Conservation (phyloP, 1,284 basidiomycete genomes). For the Microbotryum scabiosae region DNA sequence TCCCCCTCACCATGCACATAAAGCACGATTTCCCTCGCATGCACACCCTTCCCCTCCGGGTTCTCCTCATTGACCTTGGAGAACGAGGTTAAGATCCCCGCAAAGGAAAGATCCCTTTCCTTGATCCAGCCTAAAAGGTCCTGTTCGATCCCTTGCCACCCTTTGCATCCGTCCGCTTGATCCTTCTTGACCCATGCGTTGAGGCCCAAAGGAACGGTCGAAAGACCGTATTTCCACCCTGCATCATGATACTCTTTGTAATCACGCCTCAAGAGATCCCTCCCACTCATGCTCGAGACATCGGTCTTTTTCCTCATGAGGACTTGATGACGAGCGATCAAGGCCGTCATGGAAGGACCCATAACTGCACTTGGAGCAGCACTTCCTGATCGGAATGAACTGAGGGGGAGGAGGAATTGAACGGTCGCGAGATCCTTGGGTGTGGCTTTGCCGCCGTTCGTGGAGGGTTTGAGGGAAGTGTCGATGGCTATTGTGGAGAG, state of each 20-base stretch:
- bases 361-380: conserved; percentile 1
- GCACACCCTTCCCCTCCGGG: conserved; percentile 50
- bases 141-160: conserved; percentile 45
- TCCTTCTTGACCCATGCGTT: conserved; percentile 44
- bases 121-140: conserved; percentile 57
- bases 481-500: conserved; percentile 72
- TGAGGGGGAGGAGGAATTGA: conserved; percentile 47
- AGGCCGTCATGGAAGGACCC: background rate
- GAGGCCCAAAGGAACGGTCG: conserved; percentile 66
- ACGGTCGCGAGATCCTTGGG: conserved; percentile 55
- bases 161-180: conserved; percentile 36
- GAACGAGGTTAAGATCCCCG: conserved; percentile 66
- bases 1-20: conserved; percentile 44
- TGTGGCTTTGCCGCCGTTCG: conserved; percentile 55
- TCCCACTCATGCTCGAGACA: conserved; percentile 58
- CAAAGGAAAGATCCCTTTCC: conserved; percentile 54
- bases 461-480: conserved; percentile 56
- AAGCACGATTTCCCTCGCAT: conserved; percentile 60
- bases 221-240: conserved; percentile 51
- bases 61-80: conserved; percentile 42
- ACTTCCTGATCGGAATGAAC: background rate
- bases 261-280: conserved; percentile 76
- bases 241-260: conserved; percentile 76
- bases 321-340: conserved; percentile 12
- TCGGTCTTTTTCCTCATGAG: conserved; percentile 59